phyloP scores from a whole-genome alignment of 116 monocot species.

The Dioscorea cayenensis region DNA sequence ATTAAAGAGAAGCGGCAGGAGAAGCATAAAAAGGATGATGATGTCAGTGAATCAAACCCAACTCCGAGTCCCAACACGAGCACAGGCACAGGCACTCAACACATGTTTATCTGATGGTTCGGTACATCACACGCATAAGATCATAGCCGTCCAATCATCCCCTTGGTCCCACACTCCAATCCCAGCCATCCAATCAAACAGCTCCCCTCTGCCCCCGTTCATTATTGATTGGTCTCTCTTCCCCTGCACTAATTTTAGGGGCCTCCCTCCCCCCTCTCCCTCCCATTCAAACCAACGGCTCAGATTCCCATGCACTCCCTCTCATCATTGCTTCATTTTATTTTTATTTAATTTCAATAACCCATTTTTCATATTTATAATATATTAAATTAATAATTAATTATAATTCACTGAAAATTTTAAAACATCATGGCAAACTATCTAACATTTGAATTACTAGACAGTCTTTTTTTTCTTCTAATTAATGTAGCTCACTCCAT shows the following conservation, averaged over 20 bases:
- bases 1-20: not conserved
- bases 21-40: not conserved
- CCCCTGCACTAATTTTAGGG: not conserved
- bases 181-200: slow-evolving; percentile 1
- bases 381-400: no score
- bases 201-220: no score
- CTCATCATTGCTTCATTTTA: not conserved
- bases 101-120: no score
- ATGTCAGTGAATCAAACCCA: not conserved
- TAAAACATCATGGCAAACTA: no score
- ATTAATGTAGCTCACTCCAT: no score
- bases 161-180: not conserved
- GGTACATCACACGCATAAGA: slow-evolving; percentile 1
- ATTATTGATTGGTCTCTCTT: not conserved
- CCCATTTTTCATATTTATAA: no score
- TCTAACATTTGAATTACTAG: no score
- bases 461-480: no score
- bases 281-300: not conserved
- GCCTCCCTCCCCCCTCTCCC: not conserved
- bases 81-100: no score
- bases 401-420: no score
- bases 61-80: not conserved
- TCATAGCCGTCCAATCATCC: slow-evolving; percentile 3
- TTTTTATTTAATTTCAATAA: not conserved
- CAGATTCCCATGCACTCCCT: not conserved